These are phyloP conservation scores for Aspergillus fischeri DNA, from an alignment of 2,329 filamentous ascomycete genomes.

Conservation along the genomic window DNA sequence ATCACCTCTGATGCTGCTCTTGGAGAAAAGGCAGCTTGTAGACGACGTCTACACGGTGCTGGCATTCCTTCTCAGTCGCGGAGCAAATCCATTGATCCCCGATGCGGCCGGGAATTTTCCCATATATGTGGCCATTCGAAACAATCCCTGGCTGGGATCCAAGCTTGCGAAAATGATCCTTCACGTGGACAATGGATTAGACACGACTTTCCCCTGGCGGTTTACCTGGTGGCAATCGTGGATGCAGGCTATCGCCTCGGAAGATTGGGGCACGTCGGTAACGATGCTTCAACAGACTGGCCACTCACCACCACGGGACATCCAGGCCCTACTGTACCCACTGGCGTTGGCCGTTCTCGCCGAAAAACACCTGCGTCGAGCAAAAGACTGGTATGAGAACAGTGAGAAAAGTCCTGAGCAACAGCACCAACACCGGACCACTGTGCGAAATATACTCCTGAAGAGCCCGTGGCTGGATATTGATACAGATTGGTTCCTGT, in stretches of 20 bases:
- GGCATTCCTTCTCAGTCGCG: background rate
- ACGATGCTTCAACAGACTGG: slow-evolving; percentile 4
- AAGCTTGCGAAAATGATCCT: background rate
- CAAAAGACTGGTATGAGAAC: background rate
- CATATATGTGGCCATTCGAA: background rate
- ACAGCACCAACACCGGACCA: background rate
- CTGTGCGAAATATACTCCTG: background rate
- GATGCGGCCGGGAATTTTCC: background rate
- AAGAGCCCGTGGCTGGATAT: background rate
- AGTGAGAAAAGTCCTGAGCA: background rate
- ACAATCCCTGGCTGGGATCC: background rate
- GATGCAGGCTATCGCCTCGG: background rate
- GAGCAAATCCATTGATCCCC: background rate
- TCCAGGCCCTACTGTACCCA: background rate
- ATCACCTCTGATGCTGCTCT: background rate
- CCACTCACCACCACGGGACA: background rate
- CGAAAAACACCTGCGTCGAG: background rate
- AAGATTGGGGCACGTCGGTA: background rate
- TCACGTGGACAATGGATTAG: background rate
- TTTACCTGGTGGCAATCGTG: background rate
- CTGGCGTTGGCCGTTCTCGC: background rate
- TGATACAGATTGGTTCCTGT: background rate
- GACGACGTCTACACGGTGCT: background rate
- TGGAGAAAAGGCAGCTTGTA: background rate
- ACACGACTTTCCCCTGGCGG: background rate